Base-by-base conservation (phyloP, 2,329 filamentous ascomycete genomes). In the Teratosphaeria nubilosa region DNA sequence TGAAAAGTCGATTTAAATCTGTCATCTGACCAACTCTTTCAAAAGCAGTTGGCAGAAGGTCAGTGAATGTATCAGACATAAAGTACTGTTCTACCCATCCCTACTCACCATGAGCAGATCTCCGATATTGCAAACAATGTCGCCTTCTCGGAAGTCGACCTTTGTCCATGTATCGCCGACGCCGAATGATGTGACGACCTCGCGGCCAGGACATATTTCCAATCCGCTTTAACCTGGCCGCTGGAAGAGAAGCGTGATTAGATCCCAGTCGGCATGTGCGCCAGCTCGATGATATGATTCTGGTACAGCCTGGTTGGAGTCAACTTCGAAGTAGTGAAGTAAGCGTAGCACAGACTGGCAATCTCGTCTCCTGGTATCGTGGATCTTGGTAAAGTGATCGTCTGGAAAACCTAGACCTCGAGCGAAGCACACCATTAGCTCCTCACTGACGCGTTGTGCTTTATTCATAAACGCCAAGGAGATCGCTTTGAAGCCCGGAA, bases 51-150 rank as follows among this genome's bases (percentile, higher is more conserved):
- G n/a, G n/a, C n/a, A n/a, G n/a, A n/a, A n/a, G n/a, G n/a, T n/a
- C n/a, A n/a, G n/a, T n/a, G n/a, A n/a, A n/a, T n/a, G n/a, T n/a
- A n/a, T n/a, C n/a, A n/a, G n/a, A n/a, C n/a, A n/a, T n/a, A n/a
- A n/a, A n/a, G n/a, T n/a, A n/a, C n/a, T n/a, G n/a, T n/a, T n/a
- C n/a, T n/a, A n/a, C n/a, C n/a, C n/a, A n/a, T n/a, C n/a, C n/a
- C n/a, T n/a, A n/a, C n/a, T n/a, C n/a, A n/a, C n/a, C 84, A 87
- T 86, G 16, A 87, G 74, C 57, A 86, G 72, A 66, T 87, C 84
- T 3, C 84, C 84, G 60, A 86, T 83, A 64, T 86, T 86, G 70
- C 83, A 86, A 9, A 87, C 80, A 57, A 84, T 82, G 60, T 79
- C 78, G 0, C 78, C 80, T 0, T 74, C 73, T 1, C 68, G 71